Percentiles rank a stretch among this genome's conserved stretches.
Evolutionary conservation across 805 yeast species (phyloP).

Genomic region (Candida fluviatilis): DNA sequence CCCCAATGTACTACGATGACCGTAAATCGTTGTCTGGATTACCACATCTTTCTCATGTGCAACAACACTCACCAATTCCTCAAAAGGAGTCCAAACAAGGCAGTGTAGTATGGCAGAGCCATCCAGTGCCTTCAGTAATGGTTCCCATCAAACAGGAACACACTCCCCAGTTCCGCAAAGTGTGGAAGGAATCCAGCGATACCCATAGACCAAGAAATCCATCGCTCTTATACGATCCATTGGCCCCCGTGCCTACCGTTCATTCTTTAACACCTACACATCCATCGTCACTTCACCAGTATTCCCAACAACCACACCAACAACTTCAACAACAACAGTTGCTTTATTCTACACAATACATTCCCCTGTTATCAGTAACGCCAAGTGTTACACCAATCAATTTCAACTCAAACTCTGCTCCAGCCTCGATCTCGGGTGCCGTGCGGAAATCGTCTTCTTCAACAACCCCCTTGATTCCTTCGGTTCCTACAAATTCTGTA

Average conservation of each 20-base stretch:
- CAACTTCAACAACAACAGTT: conserved; percentile 6
- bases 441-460: background rate
- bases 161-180: conserved; percentile 28
- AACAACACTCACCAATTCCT: too few relatives aligned
- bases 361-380: background rate
- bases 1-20: background rate
- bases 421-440: background rate
- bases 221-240: conserved; percentile 46
- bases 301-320: conserved; percentile 5
- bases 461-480: background rate
- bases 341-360: conserved; percentile 2
- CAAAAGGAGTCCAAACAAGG: too few relatives aligned
- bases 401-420: background rate
- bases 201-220: conserved; percentile 38
- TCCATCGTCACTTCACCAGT: conserved; percentile 6
- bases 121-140: background rate
- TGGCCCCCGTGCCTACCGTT: conserved; percentile 36
- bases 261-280: conserved; percentile 2
- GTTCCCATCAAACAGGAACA: background rate
- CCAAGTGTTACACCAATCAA: background rate
- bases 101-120: too few relatives aligned
- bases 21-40: too few relatives aligned
- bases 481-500: background rate
- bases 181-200: conserved; percentile 23
- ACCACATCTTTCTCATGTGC: too few relatives aligned